phyloP scores from a whole-genome alignment of 495 filamentous ascomycete genomes.

The Neurospora terricola region DNA sequence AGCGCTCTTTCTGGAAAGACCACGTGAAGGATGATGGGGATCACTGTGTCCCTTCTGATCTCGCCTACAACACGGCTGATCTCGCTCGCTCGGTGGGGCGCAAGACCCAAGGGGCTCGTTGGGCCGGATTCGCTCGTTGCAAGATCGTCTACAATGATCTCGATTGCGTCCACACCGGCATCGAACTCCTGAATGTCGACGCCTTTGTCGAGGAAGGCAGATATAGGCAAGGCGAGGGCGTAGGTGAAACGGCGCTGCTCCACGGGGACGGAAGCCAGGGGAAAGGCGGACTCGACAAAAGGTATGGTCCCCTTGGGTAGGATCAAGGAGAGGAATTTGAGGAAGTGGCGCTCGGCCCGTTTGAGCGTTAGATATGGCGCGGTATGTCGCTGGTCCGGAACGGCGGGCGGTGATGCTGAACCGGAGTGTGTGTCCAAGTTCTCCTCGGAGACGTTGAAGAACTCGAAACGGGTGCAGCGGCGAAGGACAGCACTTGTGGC shows the following conservation, averaged over 20 bases:
- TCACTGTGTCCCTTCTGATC: constrained; percentile 48
- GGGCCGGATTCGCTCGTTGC: constrained; percentile 26
- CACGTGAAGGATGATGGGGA: constrained; percentile 57
- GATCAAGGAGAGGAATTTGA: constrained; percentile 54
- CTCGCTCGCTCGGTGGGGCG: constrained; percentile 32
- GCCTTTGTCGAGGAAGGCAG: constrained; percentile 37
- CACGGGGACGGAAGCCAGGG: constrained; percentile 49
- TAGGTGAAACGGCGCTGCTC: constrained; percentile 56
- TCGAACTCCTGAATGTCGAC: constrained; percentile 50
- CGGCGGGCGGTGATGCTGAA: constrained; percentile 7
- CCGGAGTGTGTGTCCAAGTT: background rate
- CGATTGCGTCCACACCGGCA: constrained; percentile 57
- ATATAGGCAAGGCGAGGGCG: constrained; percentile 50
- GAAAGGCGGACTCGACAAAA: constrained; percentile 55
- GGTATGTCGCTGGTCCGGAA: constrained; percentile 36
- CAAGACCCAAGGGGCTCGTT: constrained; percentile 35
- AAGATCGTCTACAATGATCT: constrained; percentile 50
- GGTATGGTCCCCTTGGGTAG: constrained; percentile 42
- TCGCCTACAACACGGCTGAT: constrained; percentile 43
- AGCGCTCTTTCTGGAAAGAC: constrained; percentile 30
- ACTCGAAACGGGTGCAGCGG: constrained; percentile 61
- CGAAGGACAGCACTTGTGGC: constrained; percentile 42
- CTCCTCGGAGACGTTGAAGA: constrained; percentile 54
- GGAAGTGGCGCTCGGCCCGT: constrained; percentile 61
- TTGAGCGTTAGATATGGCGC: constrained; percentile 61